Evolutionary conservation across 192 early-diverging fungal species (phyloP), one percentile per base, ranked within the genome.

Genomic region (Podila clonocystis): DNA sequence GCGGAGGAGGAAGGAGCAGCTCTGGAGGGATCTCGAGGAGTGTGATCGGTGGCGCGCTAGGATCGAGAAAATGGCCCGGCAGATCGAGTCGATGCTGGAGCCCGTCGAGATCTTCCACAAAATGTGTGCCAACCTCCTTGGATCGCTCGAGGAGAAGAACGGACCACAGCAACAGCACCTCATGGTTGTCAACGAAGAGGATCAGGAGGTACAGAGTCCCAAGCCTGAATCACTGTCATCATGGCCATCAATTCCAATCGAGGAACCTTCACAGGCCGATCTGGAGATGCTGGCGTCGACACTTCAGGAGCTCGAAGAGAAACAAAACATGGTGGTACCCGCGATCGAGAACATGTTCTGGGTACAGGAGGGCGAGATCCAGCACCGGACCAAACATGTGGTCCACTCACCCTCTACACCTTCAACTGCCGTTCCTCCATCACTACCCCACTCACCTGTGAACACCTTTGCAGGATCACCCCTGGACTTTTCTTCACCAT

Each of bases 261-360:
- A 28, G 9, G 57, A 58, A 24, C 57, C 22, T 22, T 58, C 57
- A 29, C 28, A 12, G 20, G 69, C 63, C 31, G 45, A 80, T 28
- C 17, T 80, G 65, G 77, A 69, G 36, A 62, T 59, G 45, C 36
- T 80, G 0, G 63, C 20, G 57, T 58, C 70, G 4, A 65, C 71
- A 6, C 65, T 80, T 2, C 77, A 80, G 45, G 77, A 80, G 26
- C 62, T 80, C 22, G 77, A 80, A 13, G 77, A 80, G 50, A 80
- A 80, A 48, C 77, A 80, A 45, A 69, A n/a, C 15, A 64, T 60
- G 62, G 64, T 73, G 3, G 52, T 62, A 0, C 77, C 77, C 0
- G 70, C 70, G 2, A 73, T 80, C 33, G 77, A 80, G n/a, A 80
- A 80, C 41, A 80, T 80, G 70, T 73, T 80, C 45, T 80, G 77